Evolutionary conservation across 768 basidiomycete genomes (phyloP).

Genomic region (Mycena venus): DNA sequence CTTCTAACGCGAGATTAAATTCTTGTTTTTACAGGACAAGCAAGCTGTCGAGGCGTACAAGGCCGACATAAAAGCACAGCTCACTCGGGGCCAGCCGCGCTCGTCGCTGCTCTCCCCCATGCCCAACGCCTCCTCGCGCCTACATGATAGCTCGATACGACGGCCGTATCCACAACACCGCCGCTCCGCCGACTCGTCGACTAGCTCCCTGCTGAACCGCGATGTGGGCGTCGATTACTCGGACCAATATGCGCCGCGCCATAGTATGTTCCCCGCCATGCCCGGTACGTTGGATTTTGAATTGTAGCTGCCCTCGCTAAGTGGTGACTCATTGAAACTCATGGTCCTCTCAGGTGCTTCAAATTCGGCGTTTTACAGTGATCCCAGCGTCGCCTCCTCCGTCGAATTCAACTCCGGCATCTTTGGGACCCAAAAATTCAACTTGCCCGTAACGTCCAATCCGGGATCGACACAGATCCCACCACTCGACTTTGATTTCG

Average conservation of each 20-base stretch:
- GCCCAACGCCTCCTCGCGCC: slow-evolving; percentile 11
- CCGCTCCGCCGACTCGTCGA: slow-evolving; percentile 47
- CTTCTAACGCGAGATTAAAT: no score
- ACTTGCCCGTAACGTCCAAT: no score
- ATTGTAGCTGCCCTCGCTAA: slow-evolving; percentile 20
- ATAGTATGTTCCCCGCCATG: slow-evolving; percentile 54
- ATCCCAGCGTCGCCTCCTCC: slow-evolving; percentile 43
- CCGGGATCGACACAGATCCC: slow-evolving; percentile 39
- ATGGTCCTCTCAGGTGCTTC: slow-evolving; percentile 48
- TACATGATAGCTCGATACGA: slow-evolving; percentile 29
- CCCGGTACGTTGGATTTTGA: slow-evolving; percentile 51
- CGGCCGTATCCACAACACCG: slow-evolving; percentile 44
- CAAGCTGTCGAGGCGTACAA: slow-evolving; percentile 86
- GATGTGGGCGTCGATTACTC: slow-evolving; percentile 29
- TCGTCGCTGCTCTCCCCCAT: slow-evolving; percentile 60
- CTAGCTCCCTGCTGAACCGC: slow-evolving; percentile 26
- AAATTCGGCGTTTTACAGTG: slow-evolving; percentile 53
- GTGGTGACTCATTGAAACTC: slow-evolving; percentile 33
- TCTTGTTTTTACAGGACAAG: slow-evolving; percentile 83
- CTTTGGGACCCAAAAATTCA: slow-evolving; percentile 6
- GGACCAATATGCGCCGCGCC: slow-evolving; percentile 38
- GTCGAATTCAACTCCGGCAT: slow-evolving; percentile 35
- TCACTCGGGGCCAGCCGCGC: slow-evolving; percentile 86
- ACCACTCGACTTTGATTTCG: slow-evolving; percentile 46
- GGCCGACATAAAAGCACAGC: slow-evolving; percentile 85